Base-by-base conservation (phyloP, 495 filamentous ascomycete species). In the Paragyromitra xinjiangensis region DNA sequence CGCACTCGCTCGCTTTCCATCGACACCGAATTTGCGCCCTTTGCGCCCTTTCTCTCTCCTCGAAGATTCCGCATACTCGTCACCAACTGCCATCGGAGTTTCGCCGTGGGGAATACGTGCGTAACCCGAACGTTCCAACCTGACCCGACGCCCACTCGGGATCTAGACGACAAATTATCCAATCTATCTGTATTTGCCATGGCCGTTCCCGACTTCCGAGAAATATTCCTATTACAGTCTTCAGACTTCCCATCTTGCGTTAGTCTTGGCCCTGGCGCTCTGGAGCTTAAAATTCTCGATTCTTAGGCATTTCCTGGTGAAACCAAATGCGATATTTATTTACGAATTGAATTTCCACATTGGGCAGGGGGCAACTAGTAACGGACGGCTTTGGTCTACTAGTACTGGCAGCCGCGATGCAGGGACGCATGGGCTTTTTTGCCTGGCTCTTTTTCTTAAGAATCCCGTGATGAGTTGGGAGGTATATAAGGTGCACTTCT, bases 191-290 rank as follows among this genome's bases (percentile, higher is more conserved):
- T 58, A 19, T 19, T 14, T 22, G 70, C 70, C 62, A 56, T 34
- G 48, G 37, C 42, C 45, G 3, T 39, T 72, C 14, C 70, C 70
- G 70, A 73, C 48, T 73, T 73, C 70, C 70, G 70, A 65, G 50
- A 65, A 58, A 65, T 73, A 44, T 73, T 48, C 70, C 70, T 45
- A 65, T 65, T 73, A 2, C 22, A 6, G 70, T 44, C 12, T 29
- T 55, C 16, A 16, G n/a, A 24, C 1, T 65, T 65, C 70, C 61
- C n/a, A 8, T 45, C 16, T 19, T 16, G 61, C 12, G 5, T 24
- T 65, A 59, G 66, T 34, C 37, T n/a, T 40, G n/a, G 59, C 19
- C 24, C 53, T 26, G 9, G 9, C 8, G 4, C 26, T 61, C 7
- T 61, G 26, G 29, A 14, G 4, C 5, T 22, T 61, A 14, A 19